Base-by-base conservation (phyloP, 2,329 filamentous ascomycete species). In the Penicillium sp. region DNA sequence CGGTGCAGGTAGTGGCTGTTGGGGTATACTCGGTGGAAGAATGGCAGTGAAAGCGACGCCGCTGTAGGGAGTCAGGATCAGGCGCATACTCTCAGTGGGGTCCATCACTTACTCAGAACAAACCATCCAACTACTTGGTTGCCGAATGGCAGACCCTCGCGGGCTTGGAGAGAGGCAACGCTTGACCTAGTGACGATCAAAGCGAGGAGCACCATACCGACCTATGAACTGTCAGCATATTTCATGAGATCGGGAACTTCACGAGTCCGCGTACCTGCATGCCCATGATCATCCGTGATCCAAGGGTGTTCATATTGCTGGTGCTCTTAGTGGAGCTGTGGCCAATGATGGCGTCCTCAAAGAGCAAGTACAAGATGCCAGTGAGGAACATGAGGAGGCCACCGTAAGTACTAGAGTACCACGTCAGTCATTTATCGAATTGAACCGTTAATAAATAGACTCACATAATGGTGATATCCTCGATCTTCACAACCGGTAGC, bases 1-100 rank as follows among this genome's bases (percentile, higher is more conserved):
- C 92, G 86, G 70, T 97, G 92, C 60, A 97, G 82, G 70, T 97
- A 96, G 73, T 96, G 86, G 60, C 80, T 87, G 69, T 90, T 94
- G 1, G 90, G 87, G 58, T 89, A 85, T 2, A 95, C 65, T 20
- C 86, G 83, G 70, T 97, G 89, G n/a, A 88, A 78, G 57, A 95
- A 81, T 2, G 94, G 92, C 67, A 95, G 82, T 6, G 87, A 69
- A 14, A 97, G 75, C 0, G 94, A 95, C 2, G 82, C 68, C 27
- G 89, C 86, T 89, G 52, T 10, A 50, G 20, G 14, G 40, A 24
- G 49, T 62, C 56, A 63, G 49, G 30, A 27, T 31, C 4, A 14
- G 11, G 9, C 11, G 30, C 13, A 46, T 27, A 16, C 7, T 5
- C 2, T 39, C 2, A 20, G 20, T 47, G 11, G 39, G 39, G 20